These are phyloP conservation scores for Suillus alpinus DNA, from an alignment of 768 basidiomycete genomes.

Conservation along the genomic window DNA sequence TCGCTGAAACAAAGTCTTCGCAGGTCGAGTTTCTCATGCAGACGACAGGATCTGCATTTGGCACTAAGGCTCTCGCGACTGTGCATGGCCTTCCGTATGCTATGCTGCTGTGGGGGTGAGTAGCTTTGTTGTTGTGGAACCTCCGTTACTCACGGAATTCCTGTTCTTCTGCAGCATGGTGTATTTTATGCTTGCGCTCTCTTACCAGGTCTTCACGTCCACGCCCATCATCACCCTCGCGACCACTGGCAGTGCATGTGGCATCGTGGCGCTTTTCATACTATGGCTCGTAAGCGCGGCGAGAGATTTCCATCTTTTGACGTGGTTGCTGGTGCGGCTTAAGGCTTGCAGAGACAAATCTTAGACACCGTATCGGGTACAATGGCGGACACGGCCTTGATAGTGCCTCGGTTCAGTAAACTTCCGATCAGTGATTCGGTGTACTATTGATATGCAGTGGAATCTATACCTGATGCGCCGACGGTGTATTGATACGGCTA, in stretches of 20 bases:
- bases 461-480: too few species aligned
- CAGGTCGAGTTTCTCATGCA: conserved; percentile 5
- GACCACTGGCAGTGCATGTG: conserved; percentile 14
- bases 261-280: conserved; percentile 15
- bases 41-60: conserved; percentile 6
- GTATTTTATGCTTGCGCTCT: conserved; percentile 24
- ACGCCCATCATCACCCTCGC: conserved; percentile 13
- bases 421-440: background rate
- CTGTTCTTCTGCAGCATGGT: conserved; percentile 16
- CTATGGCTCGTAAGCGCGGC: conserved; percentile 15
- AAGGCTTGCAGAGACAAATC: background rate
- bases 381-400: background rate
- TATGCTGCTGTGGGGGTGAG: conserved; percentile 26
- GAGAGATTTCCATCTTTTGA: background rate
- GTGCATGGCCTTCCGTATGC: conserved; percentile 33
- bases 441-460: background rate
- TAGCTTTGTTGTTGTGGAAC: background rate
- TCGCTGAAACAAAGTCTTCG: background rate
- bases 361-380: background rate
- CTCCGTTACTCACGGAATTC: background rate
- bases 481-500: too few species aligned
- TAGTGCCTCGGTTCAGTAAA: background rate
- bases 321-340: background rate
- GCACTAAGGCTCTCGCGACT: conserved; percentile 26
- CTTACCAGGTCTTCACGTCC: conserved; percentile 21